These are phyloP conservation scores for Kwoniella sp. DNA, from an alignment of 768 basidiomycete genomes.

Conservation along the genomic window DNA sequence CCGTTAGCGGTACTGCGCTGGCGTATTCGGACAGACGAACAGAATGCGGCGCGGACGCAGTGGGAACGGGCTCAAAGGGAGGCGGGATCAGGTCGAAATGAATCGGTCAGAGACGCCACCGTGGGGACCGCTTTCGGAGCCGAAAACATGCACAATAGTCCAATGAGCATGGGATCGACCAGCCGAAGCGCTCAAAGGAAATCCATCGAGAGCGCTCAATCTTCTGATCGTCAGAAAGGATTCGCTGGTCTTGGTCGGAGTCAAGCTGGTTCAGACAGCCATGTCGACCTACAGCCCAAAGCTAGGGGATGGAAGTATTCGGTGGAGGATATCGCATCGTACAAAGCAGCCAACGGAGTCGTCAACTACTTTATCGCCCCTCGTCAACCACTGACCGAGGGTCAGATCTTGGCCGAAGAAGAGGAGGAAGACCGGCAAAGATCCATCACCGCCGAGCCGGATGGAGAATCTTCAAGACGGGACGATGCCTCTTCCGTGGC, in stretches of 20 bases:
- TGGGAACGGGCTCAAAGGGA: constrained; percentile 29
- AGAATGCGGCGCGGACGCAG: constrained; percentile 15
- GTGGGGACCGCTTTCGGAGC: not conserved
- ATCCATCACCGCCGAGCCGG: not conserved
- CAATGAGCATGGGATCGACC: constrained; percentile 14
- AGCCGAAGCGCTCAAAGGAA: constrained; percentile 3
- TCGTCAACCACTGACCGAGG: constrained; percentile 1
- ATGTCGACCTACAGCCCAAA: not conserved
- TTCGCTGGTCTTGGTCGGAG: not conserved
- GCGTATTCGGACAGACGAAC: constrained; percentile 30
- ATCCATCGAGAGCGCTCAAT: constrained; percentile 10
- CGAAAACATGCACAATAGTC: constrained; percentile 18
- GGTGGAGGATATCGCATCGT: constrained; percentile 31
- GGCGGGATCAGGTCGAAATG: not conserved
- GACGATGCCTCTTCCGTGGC: constrained; percentile 15
- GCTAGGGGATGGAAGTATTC: constrained; percentile 28
- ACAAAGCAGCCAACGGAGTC: constrained; percentile 31
- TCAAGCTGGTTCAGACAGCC: not conserved
- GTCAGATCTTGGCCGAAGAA: constrained; percentile 6
- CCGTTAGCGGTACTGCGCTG: constrained; percentile 38
- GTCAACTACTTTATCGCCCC: constrained; percentile 45
- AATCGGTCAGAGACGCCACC: constrained; percentile 1
- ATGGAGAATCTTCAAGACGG: not conserved
- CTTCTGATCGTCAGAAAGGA: too few species aligned
- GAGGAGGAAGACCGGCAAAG: constrained; percentile 1